phyloP scores from a whole-genome alignment of 1,284 basidiomycete genomes.

The Schizophyllum amplum region DNA sequence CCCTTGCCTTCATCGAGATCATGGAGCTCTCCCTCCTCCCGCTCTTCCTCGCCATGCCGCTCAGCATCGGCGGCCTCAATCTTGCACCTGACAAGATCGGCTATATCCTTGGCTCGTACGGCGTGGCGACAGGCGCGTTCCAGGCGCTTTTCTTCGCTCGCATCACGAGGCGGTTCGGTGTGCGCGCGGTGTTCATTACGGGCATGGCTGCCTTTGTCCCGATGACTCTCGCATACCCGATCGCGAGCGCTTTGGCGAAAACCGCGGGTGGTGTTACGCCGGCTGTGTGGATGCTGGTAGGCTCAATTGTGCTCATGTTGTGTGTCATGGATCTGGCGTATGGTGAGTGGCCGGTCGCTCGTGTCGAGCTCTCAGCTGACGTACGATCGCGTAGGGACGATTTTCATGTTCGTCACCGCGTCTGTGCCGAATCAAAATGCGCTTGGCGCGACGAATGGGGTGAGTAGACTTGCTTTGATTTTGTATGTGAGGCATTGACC shows the following conservation, averaged over 20 bases:
- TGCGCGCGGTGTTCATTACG: conserved; percentile 19
- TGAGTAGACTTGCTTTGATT: neutral
- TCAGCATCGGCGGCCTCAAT: conserved; percentile 33
- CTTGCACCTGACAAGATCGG: conserved; percentile 34
- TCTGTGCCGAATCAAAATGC: conserved; percentile 20
- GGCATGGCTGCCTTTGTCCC: conserved; percentile 19
- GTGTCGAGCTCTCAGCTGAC: neutral
- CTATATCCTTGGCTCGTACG: conserved; percentile 24
- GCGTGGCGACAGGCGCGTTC: conserved; percentile 18
- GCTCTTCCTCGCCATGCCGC: conserved; percentile 35
- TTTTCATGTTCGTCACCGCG: conserved; percentile 26
- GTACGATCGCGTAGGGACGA: conserved; percentile 16
- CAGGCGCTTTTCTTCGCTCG: conserved; percentile 24
- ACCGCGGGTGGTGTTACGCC: conserved; percentile 12
- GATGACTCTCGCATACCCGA: conserved; percentile 20
- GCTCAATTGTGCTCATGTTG: conserved; percentile 15
- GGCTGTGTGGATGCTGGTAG: conserved; percentile 26
- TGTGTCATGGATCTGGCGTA: conserved; percentile 19
- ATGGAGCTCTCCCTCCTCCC: conserved; percentile 31
- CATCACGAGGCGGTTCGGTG: conserved; percentile 21
- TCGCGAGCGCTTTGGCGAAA: conserved; percentile 20
- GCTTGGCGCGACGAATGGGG: conserved; percentile 25
- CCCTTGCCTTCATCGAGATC: conserved; percentile 30
- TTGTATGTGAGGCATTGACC: neutral
- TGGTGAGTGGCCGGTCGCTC: conserved; percentile 18